Percentiles rank a stretch among this genome's conserved stretches.
Conservation (phyloP, 306 rosid species). For the Geum urbanum region DNA sequence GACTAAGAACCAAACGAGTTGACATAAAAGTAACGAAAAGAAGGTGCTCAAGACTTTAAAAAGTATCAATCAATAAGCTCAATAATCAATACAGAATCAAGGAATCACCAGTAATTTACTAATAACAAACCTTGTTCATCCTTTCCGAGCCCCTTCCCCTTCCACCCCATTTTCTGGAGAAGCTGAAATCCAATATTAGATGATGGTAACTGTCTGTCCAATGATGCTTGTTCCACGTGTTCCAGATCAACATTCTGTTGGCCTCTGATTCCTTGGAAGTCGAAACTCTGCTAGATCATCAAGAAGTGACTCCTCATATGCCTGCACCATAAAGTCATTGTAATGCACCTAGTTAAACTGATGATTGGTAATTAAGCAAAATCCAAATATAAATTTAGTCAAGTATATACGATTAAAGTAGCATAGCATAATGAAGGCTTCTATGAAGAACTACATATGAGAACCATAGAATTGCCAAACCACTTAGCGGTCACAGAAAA, state of each 20-base stretch:
- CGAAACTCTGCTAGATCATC: conserved; percentile 73
- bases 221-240: conserved; percentile 90
- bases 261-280: conserved; percentile 82
- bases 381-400: not conserved
- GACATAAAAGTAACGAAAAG: not conserved
- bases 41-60: not conserved
- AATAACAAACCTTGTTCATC: conserved; percentile 79
- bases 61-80: not conserved
- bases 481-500: not conserved
- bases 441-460: not conserved
- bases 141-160: conserved; percentile 97
- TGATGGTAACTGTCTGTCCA: conserved; percentile 72
- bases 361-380: conserved; percentile 1
- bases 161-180: conserved; percentile 99
- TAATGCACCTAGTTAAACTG: conserved; percentile 9
- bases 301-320: conserved; percentile 42
- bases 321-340: conserved; percentile 26
- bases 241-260: conserved; percentile 94
- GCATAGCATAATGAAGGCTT: not conserved
- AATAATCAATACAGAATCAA: not conserved
- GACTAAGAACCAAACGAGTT: not conserved
- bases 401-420: not conserved
- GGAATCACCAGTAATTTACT: not conserved
- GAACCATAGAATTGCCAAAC: not conserved
- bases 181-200: conserved; percentile 91